Evolutionary conservation across 768 basidiomycete species (phyloP).

Genomic region (Mycena filopes): DNA sequence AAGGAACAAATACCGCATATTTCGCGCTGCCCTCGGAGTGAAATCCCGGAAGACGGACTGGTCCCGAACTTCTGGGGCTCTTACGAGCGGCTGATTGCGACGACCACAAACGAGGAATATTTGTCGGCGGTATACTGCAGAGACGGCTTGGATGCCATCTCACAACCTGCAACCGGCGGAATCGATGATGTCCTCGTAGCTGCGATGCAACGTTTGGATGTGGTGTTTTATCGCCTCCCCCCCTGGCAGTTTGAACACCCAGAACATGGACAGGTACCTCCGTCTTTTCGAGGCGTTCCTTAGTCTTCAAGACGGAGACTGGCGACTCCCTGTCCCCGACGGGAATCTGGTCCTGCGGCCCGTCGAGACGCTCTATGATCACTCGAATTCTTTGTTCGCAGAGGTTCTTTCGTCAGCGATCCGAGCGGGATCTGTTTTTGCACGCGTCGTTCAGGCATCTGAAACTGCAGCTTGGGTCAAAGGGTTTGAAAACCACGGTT

Average conservation of each 20-base stretch:
- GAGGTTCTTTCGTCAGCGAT: slow-evolving; percentile 13
- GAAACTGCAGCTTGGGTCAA: slow-evolving; percentile 1
- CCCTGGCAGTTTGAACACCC: not conserved
- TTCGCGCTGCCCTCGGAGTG: slow-evolving; percentile 1
- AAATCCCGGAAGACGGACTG: slow-evolving; percentile 15
- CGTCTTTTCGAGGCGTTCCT: slow-evolving; percentile 16
- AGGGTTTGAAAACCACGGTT: slow-evolving; percentile 7
- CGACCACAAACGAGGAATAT: slow-evolving; percentile 15
- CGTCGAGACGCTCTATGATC: slow-evolving; percentile 20
- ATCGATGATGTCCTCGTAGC: slow-evolving; percentile 5
- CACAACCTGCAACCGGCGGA: not conserved
- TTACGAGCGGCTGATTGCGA: slow-evolving; percentile 23
- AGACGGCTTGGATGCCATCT: slow-evolving; percentile 13
- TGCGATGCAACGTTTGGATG: slow-evolving; percentile 20
- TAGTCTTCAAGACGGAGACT: slow-evolving; percentile 2
- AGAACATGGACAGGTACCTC: slow-evolving; percentile 7
- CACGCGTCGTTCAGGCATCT: slow-evolving; percentile 22
- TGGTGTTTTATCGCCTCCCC: slow-evolving; percentile 27
- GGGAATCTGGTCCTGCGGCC: slow-evolving; percentile 18
- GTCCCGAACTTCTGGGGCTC: slow-evolving; percentile 25
- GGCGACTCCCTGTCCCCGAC: slow-evolving; percentile 26
- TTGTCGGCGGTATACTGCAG: slow-evolving; percentile 26
- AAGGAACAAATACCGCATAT: not conserved
- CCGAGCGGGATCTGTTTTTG: slow-evolving; percentile 13
- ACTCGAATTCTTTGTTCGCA: slow-evolving; percentile 23